phyloP scores from a whole-genome alignment of 2,329 filamentous ascomycete genomes.

The Aureobasidium uvarum region DNA sequence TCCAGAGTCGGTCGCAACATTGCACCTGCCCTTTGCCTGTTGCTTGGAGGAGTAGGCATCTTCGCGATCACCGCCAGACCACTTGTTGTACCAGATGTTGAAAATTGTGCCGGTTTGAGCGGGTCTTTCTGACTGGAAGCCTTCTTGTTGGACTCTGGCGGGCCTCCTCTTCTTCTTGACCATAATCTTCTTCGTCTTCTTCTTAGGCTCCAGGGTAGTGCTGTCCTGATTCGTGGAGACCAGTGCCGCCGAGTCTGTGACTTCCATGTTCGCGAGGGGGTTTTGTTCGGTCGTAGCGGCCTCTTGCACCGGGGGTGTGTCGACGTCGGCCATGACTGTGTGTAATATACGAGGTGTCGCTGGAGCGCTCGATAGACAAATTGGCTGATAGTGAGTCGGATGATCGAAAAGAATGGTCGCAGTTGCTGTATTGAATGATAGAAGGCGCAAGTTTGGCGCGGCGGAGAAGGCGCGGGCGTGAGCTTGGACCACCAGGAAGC shows the following conservation, averaged over 20 bases:
- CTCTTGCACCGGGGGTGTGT: constrained; percentile 25
- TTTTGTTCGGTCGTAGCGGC: constrained; percentile 3
- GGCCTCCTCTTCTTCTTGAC: constrained; percentile 87
- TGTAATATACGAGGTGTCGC: background rate
- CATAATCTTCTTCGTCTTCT: constrained; percentile 81
- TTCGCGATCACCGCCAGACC: constrained; percentile 91
- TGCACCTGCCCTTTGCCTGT: constrained; percentile 80
- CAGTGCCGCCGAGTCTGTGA: constrained; percentile 27
- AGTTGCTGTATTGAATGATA: background rate
- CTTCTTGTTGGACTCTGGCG: constrained; percentile 86
- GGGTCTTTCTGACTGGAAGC: constrained; percentile 78
- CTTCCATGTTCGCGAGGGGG: constrained; percentile 19
- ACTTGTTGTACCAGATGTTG: constrained; percentile 99
- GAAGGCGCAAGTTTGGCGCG: background rate
- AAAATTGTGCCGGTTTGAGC: constrained; percentile 93
- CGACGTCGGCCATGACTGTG: constrained; percentile 30
- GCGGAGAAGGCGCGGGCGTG: constrained; percentile 6
- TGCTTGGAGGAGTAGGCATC: constrained; percentile 85
- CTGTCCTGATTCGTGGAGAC: constrained; percentile 28
- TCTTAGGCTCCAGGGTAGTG: constrained; percentile 36
- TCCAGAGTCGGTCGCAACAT: constrained; percentile 65
- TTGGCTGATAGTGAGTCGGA: too few species aligned
- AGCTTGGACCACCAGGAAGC: constrained; percentile 1
- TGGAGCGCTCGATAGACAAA: background rate
- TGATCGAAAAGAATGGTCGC: background rate